phyloP scores from a whole-genome alignment of 73 alveolate species.

The Effrenium voratum region DNA sequence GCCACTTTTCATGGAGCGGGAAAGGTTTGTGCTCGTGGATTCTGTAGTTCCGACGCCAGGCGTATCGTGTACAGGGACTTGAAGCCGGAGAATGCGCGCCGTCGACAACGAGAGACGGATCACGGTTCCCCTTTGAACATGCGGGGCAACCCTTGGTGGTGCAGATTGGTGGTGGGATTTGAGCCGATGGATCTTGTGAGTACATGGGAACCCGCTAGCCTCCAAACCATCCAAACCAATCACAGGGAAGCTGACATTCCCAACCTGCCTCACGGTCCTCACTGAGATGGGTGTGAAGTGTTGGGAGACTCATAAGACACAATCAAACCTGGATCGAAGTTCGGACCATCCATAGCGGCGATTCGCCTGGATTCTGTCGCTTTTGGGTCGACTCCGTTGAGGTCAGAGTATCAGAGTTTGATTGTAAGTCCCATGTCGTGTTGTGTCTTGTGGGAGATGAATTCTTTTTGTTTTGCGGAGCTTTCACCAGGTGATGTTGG shows the following conservation, averaged over 20 bases:
- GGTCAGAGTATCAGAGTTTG: too few relatives aligned
- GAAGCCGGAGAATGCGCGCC: conserved; percentile 63
- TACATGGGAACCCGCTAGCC: neutral
- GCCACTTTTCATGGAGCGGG: neutral
- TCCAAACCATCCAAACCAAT: neutral
- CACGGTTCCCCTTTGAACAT: neutral
- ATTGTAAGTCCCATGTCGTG: too few relatives aligned
- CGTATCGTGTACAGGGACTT: conserved; percentile 93
- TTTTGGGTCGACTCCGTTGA: neutral
- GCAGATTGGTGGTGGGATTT: neutral
- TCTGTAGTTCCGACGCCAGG: neutral
- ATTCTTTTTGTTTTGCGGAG: neutral
- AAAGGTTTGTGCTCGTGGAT: neutral
- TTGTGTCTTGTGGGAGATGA: neutral
- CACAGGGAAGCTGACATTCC: neutral
- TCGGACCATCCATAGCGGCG: neutral
- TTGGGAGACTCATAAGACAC: neutral
- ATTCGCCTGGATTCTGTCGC: neutral
- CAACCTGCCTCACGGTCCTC: neutral
- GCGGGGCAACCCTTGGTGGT: neutral
- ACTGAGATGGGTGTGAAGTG: too few relatives aligned
- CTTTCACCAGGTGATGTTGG: conserved; percentile 55
- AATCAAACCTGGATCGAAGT: neutral
- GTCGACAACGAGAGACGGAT: neutral
- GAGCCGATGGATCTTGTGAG: too few relatives aligned